phyloP scores from a whole-genome alignment of 2,329 filamentous ascomycete genomes.

The Hypoxylon sp. region DNA sequence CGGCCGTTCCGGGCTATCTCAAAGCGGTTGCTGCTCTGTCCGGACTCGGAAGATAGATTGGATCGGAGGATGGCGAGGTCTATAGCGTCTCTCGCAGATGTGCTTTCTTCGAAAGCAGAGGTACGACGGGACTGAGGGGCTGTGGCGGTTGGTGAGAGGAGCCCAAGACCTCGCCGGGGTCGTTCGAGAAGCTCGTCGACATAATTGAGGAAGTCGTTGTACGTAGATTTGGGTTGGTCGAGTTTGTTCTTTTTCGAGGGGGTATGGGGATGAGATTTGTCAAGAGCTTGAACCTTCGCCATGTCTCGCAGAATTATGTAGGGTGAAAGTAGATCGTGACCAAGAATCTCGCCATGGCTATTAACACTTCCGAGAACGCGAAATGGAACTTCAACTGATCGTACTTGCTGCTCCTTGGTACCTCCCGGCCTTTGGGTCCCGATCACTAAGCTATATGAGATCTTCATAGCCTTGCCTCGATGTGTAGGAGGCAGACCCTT shows the following conservation, averaged over 20 bases:
- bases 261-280: slow-evolving; percentile 52
- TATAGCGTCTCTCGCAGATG: slow-evolving; percentile 85
- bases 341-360: slow-evolving; percentile 86
- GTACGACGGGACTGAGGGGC: slow-evolving; percentile 68
- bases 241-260: slow-evolving; percentile 50
- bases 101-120: slow-evolving; percentile 69
- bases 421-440: slow-evolving; percentile 90
- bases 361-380: slow-evolving; percentile 94
- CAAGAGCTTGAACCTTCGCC: slow-evolving; percentile 74
- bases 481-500: slow-evolving; percentile 92
- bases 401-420: slow-evolving; percentile 83
- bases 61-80: slow-evolving; percentile 91
- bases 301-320: slow-evolving; percentile 91
- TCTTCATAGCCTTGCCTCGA: slow-evolving; percentile 93
- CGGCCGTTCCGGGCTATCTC: slow-evolving; percentile 94
- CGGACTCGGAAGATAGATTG: slow-evolving; percentile 75
- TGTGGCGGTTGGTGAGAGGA: slow-evolving; percentile 81
- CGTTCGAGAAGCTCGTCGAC: slow-evolving; percentile 80
- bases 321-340: slow-evolving; percentile 94
- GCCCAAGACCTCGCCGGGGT: slow-evolving; percentile 69
- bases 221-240: slow-evolving; percentile 57
- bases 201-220: slow-evolving; percentile 80
- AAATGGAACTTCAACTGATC: slow-evolving; percentile 93
- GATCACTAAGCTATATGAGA: slow-evolving; percentile 90
- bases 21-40: slow-evolving; percentile 90